Evolutionary conservation across 2,329 filamentous ascomycete species (phyloP).

Genomic region (Chlorencoelia australis): DNA sequence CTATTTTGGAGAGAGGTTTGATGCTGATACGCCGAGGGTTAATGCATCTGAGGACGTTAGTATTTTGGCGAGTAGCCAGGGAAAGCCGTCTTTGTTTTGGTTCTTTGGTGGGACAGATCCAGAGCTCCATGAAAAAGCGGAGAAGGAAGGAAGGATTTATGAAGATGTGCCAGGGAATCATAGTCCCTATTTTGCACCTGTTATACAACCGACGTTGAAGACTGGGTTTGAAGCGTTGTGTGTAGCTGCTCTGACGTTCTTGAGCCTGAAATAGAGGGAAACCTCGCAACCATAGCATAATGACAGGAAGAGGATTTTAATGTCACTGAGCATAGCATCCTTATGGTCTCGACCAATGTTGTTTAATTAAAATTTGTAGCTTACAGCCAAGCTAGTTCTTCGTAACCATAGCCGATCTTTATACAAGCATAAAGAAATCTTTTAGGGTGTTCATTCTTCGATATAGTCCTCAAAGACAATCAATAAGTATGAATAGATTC

Average conservation of each 20-base stretch:
- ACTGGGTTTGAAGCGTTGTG: slow-evolving; percentile 41
- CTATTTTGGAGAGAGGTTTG: slow-evolving; percentile 17
- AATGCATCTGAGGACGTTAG: slow-evolving; percentile 27
- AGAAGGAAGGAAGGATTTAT: slow-evolving; percentile 9
- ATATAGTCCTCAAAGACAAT: no score
- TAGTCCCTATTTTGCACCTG: slow-evolving; percentile 47
- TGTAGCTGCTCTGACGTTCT: slow-evolving; percentile 39
- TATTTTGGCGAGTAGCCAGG: slow-evolving; percentile 36
- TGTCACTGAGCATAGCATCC: no score
- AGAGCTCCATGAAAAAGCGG: slow-evolving; percentile 8
- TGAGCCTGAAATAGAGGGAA: no score
- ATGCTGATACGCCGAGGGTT: slow-evolving; percentile 8
- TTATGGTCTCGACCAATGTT: no score
- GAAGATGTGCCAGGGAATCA: slow-evolving; percentile 42
- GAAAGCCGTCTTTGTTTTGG: slow-evolving; percentile 28
- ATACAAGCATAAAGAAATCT: no score
- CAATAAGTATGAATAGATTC: no score
- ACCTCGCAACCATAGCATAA: no score
- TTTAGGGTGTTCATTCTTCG: no score
- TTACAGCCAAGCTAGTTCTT: no score
- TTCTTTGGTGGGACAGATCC: slow-evolving; percentile 33
- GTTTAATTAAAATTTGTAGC: no score
- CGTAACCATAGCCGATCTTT: no score
- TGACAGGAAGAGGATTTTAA: no score
- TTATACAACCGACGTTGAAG: slow-evolving; percentile 46